A percentile compares a stretch with the other conserved stretches of the same genome.
These are phyloP conservation scores for Kickxella alabastrina DNA, from an alignment of 192 early-diverging fungal species.

Conservation along the genomic window DNA sequence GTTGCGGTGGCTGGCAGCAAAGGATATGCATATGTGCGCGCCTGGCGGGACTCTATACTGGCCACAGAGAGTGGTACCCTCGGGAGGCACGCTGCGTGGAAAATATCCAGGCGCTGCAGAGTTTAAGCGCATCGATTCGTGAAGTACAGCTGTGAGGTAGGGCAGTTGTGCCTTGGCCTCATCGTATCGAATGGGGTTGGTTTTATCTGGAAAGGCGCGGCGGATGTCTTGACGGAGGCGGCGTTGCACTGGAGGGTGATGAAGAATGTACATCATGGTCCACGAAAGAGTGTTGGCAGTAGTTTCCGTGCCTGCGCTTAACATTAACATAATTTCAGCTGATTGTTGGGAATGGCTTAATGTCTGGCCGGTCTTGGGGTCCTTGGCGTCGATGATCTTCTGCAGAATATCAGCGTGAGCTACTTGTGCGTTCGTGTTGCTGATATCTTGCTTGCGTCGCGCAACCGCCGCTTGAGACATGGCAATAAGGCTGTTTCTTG, in stretches of 20 bases:
- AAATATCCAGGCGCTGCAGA: slow-evolving; percentile 22
- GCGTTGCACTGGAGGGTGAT: slow-evolving; percentile 16
- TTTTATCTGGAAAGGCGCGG: slow-evolving; percentile 18
- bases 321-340: slow-evolving; percentile 22
- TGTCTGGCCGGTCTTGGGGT: slow-evolving; percentile 25
- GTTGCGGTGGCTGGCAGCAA: slow-evolving; percentile 34
- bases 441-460: neutral
- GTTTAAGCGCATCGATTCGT: slow-evolving; percentile 42
- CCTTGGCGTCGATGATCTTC: slow-evolving; percentile 32
- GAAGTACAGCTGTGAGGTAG: slow-evolving; percentile 36
- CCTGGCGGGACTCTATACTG: slow-evolving; percentile 16
- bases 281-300: slow-evolving; percentile 45
- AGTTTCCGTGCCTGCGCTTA: slow-evolving; percentile 49
- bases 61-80: slow-evolving; percentile 7
- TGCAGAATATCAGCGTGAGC: slow-evolving; percentile 36
- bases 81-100: slow-evolving; percentile 18
- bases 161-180: slow-evolving; percentile 18
- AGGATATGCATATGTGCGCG: slow-evolving; percentile 14
- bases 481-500: neutral
- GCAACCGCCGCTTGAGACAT: slow-evolving; percentile 7
- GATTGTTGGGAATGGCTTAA: slow-evolving; percentile 10
- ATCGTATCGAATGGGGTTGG: slow-evolving; percentile 15
- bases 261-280: slow-evolving; percentile 32
- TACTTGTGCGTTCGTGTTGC: neutral
- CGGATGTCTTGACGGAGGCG: slow-evolving; percentile 28